A percentile compares a stretch with the other conserved stretches of the same genome.
phyloP scores from a whole-genome alignment of 352 stramenopile species.

The Phytophthora fragariaefolia region DNA sequence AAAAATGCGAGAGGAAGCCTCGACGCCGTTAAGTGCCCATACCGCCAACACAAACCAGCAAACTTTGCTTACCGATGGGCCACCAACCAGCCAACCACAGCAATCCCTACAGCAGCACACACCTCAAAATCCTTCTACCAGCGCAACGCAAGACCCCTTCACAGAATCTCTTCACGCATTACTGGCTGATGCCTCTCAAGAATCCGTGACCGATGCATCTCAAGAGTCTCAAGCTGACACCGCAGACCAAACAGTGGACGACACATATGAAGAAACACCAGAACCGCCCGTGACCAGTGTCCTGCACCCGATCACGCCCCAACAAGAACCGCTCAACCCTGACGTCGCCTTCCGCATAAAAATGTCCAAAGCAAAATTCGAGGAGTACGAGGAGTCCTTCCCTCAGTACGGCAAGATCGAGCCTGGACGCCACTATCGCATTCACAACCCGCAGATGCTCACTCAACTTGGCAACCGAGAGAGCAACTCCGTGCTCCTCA shows the following conservation, averaged over 20 bases:
- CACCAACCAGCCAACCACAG: not conserved
- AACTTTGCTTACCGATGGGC: not conserved
- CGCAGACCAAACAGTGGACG: not conserved
- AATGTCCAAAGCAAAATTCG: not conserved
- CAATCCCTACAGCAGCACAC: too few relatives aligned
- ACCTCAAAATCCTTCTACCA: too few relatives aligned
- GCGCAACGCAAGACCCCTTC: too few relatives aligned
- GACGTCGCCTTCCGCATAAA: not conserved
- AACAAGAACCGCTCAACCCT: not conserved
- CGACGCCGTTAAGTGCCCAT: not conserved
- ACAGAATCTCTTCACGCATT: too few relatives aligned
- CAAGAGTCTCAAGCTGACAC: not conserved
- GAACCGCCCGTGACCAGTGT: not conserved
- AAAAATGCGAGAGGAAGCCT: not conserved
- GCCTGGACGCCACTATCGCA: conserved; percentile 21
- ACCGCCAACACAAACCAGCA: not conserved
- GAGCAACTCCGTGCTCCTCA: conserved; percentile 29
- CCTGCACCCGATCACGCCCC: not conserved
- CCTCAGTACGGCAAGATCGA: conserved; percentile 21
- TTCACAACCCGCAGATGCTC: conserved; percentile 13
- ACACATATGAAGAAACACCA: not conserved
- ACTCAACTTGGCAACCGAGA: conserved; percentile 3
- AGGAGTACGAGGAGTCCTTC: conserved; percentile 8
- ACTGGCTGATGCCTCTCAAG: too few relatives aligned
- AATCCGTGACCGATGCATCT: not conserved